A percentile compares a stretch with the other conserved stretches of the same genome.
Conservation (phyloP, 1,284 basidiomycete genomes). For the Trichosporon sp. region DNA sequence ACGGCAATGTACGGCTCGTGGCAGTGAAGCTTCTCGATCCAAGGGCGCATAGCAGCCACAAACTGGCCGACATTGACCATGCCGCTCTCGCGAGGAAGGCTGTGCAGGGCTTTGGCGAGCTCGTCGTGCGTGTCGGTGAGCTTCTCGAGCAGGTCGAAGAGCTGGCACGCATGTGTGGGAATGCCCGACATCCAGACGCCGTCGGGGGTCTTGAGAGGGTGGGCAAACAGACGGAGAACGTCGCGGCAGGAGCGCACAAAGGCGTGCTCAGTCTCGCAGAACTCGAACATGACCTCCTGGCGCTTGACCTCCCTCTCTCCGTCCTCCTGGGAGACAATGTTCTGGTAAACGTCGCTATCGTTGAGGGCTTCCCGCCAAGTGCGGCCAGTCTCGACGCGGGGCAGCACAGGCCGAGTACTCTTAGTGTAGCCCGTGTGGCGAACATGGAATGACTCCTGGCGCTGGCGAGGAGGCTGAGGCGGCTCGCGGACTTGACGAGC, state of each 20-base stretch:
- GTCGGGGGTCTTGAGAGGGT: constrained; percentile 62
- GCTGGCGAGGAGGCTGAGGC: constrained; percentile 26
- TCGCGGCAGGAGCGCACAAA: constrained; percentile 63
- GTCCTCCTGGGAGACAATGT: constrained; percentile 26
- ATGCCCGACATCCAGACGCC: constrained; percentile 74
- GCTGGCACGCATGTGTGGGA: constrained; percentile 59
- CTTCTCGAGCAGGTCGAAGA: constrained; percentile 80
- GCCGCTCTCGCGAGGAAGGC: constrained; percentile 36
- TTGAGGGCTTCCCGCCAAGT: constrained; percentile 33
- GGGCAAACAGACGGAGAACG: constrained; percentile 63
- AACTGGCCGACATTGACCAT: constrained; percentile 51
- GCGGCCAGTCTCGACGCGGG: not conserved
- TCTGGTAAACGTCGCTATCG: constrained; percentile 21
- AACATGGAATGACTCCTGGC: constrained; percentile 35
- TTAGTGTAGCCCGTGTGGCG: constrained; percentile 37
- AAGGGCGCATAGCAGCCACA: constrained; percentile 57
- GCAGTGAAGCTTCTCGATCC: constrained; percentile 64
- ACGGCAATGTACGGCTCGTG: constrained; percentile 79
- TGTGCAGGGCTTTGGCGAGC: constrained; percentile 55
- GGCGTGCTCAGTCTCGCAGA: constrained; percentile 61
- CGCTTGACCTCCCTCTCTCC: constrained; percentile 56
- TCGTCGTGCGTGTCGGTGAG: constrained; percentile 68
- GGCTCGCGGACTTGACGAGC: constrained; percentile 16
- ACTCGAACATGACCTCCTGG: constrained; percentile 63
- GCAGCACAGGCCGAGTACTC: constrained; percentile 17